Evolutionary conservation across 495 filamentous ascomycete genomes (phyloP).

Genomic region (Podospora tetraspora): DNA sequence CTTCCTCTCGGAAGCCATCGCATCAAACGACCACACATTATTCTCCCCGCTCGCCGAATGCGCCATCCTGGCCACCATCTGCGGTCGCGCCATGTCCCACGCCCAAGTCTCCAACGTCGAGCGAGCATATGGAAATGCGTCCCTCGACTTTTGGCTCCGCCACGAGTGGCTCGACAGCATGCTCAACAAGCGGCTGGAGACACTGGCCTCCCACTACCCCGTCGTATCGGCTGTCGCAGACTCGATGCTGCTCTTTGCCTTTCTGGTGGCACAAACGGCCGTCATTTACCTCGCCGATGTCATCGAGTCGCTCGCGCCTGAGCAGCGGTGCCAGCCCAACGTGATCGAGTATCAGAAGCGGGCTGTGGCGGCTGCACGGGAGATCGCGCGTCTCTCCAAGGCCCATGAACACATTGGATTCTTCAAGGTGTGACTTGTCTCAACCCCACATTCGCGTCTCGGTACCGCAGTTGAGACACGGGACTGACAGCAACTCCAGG

Average conservation of each 20-base stretch:
- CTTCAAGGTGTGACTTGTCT: conserved; percentile 34
- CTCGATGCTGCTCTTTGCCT: conserved; percentile 41
- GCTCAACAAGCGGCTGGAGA: conserved; percentile 35
- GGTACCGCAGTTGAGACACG: not conserved
- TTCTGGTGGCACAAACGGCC: conserved; percentile 43
- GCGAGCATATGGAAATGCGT: conserved; percentile 13
- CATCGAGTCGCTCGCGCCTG: conserved; percentile 20
- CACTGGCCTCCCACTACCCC: conserved; percentile 30
- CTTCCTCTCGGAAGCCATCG: conserved; percentile 43
- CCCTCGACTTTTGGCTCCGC: conserved; percentile 40
- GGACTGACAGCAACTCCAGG: conserved; percentile 7
- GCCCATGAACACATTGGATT: conserved; percentile 40
- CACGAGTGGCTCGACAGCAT: conserved; percentile 48
- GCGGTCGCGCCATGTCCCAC: conserved; percentile 44
- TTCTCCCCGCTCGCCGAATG: conserved; percentile 45
- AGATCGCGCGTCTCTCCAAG: conserved; percentile 39
- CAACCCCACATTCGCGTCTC: not conserved
- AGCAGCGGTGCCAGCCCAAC: conserved; percentile 22
- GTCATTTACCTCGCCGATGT: conserved; percentile 40
- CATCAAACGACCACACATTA: conserved; percentile 27
- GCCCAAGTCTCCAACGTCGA: conserved; percentile 33
- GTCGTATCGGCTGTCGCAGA: conserved; percentile 35
- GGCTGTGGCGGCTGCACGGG: conserved; percentile 33
- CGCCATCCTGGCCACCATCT: conserved; percentile 44
- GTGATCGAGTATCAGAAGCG: conserved; percentile 32